phyloP scores from a whole-genome alignment of 805 yeast species.

The Saccharomycopsis fibuligera region DNA sequence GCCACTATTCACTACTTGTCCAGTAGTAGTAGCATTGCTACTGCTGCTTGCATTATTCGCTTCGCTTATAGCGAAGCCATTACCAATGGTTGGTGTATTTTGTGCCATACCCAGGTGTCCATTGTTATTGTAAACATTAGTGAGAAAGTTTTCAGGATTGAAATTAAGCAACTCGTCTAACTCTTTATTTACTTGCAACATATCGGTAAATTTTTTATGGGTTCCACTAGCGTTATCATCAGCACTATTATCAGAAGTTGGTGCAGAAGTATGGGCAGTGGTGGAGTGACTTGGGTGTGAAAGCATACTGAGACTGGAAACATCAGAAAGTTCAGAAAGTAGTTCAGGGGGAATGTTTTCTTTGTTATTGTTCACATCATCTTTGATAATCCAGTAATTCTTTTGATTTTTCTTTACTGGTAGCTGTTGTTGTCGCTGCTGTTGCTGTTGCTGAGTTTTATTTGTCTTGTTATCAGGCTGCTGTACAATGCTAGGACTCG shows the following conservation, averaged over 20 bases:
- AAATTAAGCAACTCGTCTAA: conserved; percentile 17
- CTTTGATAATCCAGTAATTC: conserved; percentile 14
- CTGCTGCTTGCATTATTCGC: neutral
- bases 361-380: conserved; percentile 5
- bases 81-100: neutral
- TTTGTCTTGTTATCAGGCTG: neutral
- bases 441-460: neutral
- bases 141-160: conserved; percentile 11
- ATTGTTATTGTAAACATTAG: neutral
- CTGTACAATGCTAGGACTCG: neutral
- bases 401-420: neutral
- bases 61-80: neutral
- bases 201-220: neutral
- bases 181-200: conserved; percentile 2
- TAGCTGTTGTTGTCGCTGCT: neutral
- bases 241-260: neutral
- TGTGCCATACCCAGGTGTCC: neutral
- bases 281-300: neutral
- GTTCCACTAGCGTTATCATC: neutral
- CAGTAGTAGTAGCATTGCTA: neutral
- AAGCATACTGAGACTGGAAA: neutral
- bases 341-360: conserved; percentile 12
- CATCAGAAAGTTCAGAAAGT: conserved; percentile 7
- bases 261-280: neutral
- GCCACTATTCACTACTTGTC: neutral